Percentiles rank a stretch among this genome's conserved stretches.
Conservation (phyloP, 106 monocot species). For the Acorus gramineus region DNA sequence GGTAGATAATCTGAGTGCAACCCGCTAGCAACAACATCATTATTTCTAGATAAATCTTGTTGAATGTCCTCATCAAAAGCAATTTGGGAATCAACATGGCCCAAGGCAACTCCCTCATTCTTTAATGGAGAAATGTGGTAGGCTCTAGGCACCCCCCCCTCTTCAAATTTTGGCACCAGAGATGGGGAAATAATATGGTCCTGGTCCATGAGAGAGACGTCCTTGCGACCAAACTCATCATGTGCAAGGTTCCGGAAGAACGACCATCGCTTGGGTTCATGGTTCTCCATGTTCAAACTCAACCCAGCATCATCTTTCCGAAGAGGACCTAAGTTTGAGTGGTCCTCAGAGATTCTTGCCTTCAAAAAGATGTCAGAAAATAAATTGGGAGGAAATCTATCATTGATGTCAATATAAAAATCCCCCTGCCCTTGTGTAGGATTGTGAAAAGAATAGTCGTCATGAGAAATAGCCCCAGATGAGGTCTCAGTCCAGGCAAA, state of each 20-base stretch:
- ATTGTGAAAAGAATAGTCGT: slow-evolving; percentile 22
- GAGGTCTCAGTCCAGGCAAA: slow-evolving; percentile 11
- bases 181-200: slow-evolving; percentile 43
- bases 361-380: slow-evolving; percentile 83
- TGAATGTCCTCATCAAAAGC: slow-evolving; percentile 35
- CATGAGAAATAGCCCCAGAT: slow-evolving; percentile 17
- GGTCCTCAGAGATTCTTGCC: slow-evolving; percentile 41
- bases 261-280: slow-evolving; percentile 79
- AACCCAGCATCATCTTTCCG: slow-evolving; percentile 48
- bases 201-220: slow-evolving; percentile 83
- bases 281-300: slow-evolving; percentile 76
- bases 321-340: slow-evolving; percentile 17
- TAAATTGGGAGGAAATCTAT: slow-evolving; percentile 66
- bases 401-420: slow-evolving; percentile 58
- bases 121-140: slow-evolving; percentile 23
- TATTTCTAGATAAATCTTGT: slow-evolving; percentile 26
- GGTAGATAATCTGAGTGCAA: slow-evolving; percentile 27
- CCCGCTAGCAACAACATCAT: slow-evolving; percentile 16
- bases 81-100: slow-evolving; percentile 36
- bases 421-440: slow-evolving; percentile 19
- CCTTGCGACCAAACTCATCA: slow-evolving; percentile 71
- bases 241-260: slow-evolving; percentile 89
- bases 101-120: slow-evolving; percentile 22
- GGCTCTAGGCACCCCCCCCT: slow-evolving; percentile 19
- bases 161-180: slow-evolving; percentile 20